phyloP scores from a whole-genome alignment of 2,329 filamentous ascomycete genomes.

The Diaporthe helianthi region DNA sequence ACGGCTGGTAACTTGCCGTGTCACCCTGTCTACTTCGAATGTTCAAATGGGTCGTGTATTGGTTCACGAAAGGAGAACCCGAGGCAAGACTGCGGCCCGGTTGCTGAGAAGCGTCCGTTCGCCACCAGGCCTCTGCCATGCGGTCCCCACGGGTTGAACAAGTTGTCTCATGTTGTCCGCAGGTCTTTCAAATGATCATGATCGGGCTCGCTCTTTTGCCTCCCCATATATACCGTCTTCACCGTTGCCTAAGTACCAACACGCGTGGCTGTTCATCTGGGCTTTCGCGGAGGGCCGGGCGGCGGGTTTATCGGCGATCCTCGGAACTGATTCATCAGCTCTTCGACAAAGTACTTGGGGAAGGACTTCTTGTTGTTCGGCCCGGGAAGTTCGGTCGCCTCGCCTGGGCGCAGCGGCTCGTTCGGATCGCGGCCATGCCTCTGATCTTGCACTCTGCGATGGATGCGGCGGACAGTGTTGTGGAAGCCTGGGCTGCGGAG shows the following conservation, averaged over 20 bases:
- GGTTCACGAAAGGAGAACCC: not conserved
- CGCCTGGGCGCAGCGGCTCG: slow-evolving; percentile 58
- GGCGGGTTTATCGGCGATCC: slow-evolving; percentile 52
- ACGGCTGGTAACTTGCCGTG: not conserved
- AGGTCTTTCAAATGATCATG: rapidly evolving
- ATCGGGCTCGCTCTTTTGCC: not conserved
- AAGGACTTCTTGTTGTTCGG: slow-evolving; percentile 47
- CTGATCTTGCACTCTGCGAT: slow-evolving; percentile 56
- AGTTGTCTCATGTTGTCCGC: not conserved
- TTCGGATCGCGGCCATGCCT: slow-evolving; percentile 57
- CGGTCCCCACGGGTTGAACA: rapidly evolving
- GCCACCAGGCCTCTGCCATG: not conserved
- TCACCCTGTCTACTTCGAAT: too few species aligned
- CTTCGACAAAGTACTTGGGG: slow-evolving; percentile 56
- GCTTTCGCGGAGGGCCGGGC: slow-evolving; percentile 29
- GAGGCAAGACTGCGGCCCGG: not conserved
- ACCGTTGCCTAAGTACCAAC: not conserved
- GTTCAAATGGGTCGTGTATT: rapidly evolving
- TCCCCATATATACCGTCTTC: not conserved
- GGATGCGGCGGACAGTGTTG: slow-evolving; percentile 59
- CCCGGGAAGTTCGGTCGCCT: slow-evolving; percentile 51
- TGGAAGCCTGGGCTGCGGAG: slow-evolving; percentile 60
- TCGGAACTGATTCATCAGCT: slow-evolving; percentile 57
- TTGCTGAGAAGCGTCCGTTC: not conserved
- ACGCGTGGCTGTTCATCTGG: not conserved